phyloP scores from a whole-genome alignment of 371 early-diverging fungal genomes.

The Mortierella sp. region DNA sequence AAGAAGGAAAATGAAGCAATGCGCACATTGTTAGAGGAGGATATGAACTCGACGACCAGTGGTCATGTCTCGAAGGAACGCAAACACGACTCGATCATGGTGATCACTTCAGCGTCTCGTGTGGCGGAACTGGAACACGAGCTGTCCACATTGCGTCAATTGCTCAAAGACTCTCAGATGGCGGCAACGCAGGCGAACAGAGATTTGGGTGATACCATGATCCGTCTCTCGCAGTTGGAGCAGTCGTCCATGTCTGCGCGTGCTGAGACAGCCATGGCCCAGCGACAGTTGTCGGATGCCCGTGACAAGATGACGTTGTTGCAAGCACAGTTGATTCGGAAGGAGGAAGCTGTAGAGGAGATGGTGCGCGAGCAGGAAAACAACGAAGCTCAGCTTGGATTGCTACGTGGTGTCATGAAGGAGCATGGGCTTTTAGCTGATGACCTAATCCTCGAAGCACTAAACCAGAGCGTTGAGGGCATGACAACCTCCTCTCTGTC shows the following conservation, averaged over 20 bases:
- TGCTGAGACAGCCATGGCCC: constrained; percentile 63
- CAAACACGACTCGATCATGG: constrained; percentile 51
- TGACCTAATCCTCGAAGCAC: constrained; percentile 37
- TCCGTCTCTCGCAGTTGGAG: constrained; percentile 69
- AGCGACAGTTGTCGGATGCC: constrained; percentile 62
- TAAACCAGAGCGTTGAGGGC: constrained; percentile 14
- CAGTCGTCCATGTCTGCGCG: constrained; percentile 68
- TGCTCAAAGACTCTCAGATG: constrained; percentile 48
- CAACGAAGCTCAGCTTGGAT: constrained; percentile 67
- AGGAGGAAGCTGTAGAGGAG: constrained; percentile 63
- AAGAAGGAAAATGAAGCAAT: constrained; percentile 47
- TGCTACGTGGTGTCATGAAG: constrained; percentile 69
- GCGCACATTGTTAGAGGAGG: constrained; percentile 40
- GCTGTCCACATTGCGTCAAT: constrained; percentile 37
- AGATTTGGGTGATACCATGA: constrained; percentile 63
- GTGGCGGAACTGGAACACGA: constrained; percentile 63
- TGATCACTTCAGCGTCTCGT: constrained; percentile 47
- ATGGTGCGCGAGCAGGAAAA: constrained; percentile 64
- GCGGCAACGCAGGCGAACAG: constrained; percentile 34
- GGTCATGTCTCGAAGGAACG: constrained; percentile 30
- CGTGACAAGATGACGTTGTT: constrained; percentile 63
- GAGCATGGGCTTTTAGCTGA: constrained; percentile 56
- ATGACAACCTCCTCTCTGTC: neutral
- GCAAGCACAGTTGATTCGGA: constrained; percentile 60
- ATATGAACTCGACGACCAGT: constrained; percentile 27